Base-by-base conservation (phyloP, 2,329 filamentous ascomycete genomes). In the Cryphonectria nitschkei region DNA sequence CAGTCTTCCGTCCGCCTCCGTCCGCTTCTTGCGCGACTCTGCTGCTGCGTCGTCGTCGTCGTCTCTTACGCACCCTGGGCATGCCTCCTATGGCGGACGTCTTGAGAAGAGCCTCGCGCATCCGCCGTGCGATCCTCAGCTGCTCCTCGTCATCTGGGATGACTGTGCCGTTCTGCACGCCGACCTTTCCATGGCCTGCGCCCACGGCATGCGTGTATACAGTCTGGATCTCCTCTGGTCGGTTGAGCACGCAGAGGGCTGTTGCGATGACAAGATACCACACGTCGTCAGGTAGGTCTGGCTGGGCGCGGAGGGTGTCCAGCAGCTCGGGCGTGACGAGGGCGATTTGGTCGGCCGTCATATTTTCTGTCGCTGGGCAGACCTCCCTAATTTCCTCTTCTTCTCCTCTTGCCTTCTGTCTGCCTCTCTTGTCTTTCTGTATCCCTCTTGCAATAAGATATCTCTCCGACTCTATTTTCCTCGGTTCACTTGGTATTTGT, bases 81-180 rank as follows among this genome's bases (percentile, higher is more conserved):
- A 87, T 75, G 0, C 86, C 85, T 22, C 82, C 82, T 58, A 87
- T 80, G 1, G 83, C 81, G 16, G 82, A 81, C 9, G 80, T 80
- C 74, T 87, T 87, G 43, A 87, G 77, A 39, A 87, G 76, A 1
- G 84, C 84, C 75, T 88, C 85, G 32, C 85, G 78, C 71, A 86
- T 81, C 60, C 84, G 81, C 60, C 84, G 78, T 2, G 81, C 80
- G 64, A 87, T 82, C n/a, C 73, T 72, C 67, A 85, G 76, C 68
- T 83, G 79, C 70, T 84, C 82, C 19, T 81, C 41, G 58, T 72
- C 41, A 34, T 68, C 70, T 26, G 70, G 41, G 19, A 65, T 52
- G 9, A 41, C 29, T n/a, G n/a, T 60, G 32, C 67, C 64, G 58
- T 63, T 56, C 79, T 13, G 75, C 68, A 64, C 3, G 26, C 66